These are phyloP conservation scores for Sodiomyces alkalinus DNA, from an alignment of 2,329 filamentous ascomycete genomes.

Conservation along the genomic window DNA sequence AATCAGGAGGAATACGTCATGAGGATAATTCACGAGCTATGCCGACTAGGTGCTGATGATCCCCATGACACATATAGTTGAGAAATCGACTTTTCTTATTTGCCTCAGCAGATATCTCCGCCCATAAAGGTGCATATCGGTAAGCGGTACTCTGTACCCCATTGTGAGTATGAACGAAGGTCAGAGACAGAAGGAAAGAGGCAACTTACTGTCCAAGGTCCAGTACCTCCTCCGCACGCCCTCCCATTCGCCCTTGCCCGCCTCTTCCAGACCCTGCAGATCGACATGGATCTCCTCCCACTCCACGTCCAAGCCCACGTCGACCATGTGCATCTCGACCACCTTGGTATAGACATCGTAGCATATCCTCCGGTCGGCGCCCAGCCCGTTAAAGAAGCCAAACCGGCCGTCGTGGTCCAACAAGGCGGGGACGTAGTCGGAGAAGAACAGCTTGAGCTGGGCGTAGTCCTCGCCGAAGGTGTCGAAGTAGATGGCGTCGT, in stretches of 20 bases:
- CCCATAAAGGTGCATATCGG: conserved; percentile 62
- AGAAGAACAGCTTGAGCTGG: conserved; percentile 76
- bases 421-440: conserved; percentile 68
- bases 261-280: conserved; percentile 44
- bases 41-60: conserved; percentile 11
- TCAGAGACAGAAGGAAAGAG: conserved; percentile 1
- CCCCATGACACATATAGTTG: too few relatives aligned
- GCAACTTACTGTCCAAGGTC: conserved; percentile 54
- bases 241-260: conserved; percentile 66
- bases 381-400: conserved; percentile 81
- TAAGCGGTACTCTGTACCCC: conserved; percentile 47
- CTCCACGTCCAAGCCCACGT: conserved; percentile 78
- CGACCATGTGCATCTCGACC: conserved; percentile 76
- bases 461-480: conserved; percentile 92
- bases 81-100: neutral
- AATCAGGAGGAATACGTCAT: conserved; percentile 8
- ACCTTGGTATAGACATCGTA: conserved; percentile 95
- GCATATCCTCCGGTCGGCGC: conserved; percentile 80
- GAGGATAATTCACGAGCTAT: neutral
- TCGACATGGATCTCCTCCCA: conserved; percentile 71
- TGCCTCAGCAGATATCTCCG: neutral
- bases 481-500: conserved; percentile 92
- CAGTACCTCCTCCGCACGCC: conserved; percentile 83
- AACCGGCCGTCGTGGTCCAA: conserved; percentile 61
- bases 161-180: neutral